phyloP scores from a whole-genome alignment of 805 yeast species.

The Saccharomyces cerevisiae region DNA sequence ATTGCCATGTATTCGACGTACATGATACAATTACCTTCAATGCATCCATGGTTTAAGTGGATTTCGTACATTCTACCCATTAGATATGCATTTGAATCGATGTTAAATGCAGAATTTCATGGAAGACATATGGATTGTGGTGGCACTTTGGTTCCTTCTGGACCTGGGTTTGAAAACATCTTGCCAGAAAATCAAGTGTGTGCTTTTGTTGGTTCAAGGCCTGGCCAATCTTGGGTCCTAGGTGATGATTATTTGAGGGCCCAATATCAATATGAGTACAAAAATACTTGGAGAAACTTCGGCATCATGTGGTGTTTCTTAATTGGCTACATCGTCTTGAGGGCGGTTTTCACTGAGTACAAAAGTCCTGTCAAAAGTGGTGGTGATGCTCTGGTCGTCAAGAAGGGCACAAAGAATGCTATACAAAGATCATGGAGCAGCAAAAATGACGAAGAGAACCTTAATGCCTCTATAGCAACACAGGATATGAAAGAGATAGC shows the following conservation, averaged over 20 bases:
- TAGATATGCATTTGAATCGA: constrained; percentile 48
- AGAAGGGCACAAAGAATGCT: constrained; percentile 39
- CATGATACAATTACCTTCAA: constrained; percentile 47
- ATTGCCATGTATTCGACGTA: constrained; percentile 51
- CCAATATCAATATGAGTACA: constrained; percentile 43
- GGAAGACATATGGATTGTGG: constrained; percentile 24
- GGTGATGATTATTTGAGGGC: constrained; percentile 51
- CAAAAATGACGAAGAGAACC: constrained; percentile 9
- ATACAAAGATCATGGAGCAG: constrained; percentile 10
- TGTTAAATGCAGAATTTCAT: constrained; percentile 30
- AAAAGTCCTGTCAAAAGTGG: constrained; percentile 22
- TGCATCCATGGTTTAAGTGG: constrained; percentile 66
- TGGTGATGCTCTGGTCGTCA: constrained; percentile 39
- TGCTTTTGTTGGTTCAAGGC: constrained; percentile 49
- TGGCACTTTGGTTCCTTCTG: constrained; percentile 44
- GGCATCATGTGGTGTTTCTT: constrained; percentile 53
- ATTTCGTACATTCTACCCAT: constrained; percentile 47
- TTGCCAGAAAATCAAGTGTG: constrained; percentile 40
- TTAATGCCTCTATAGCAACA: constrained; percentile 6
- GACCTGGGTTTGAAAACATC: constrained; percentile 41
- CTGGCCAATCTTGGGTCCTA: constrained; percentile 44
- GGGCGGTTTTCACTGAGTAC: constrained; percentile 19
- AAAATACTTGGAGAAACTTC: constrained; percentile 74
- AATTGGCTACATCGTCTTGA: constrained; percentile 16
- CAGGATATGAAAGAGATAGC: constrained; percentile 14